Evolutionary conservation across 2,329 filamentous ascomycete species (phyloP).

Genomic region (Monilinia fructigena): DNA sequence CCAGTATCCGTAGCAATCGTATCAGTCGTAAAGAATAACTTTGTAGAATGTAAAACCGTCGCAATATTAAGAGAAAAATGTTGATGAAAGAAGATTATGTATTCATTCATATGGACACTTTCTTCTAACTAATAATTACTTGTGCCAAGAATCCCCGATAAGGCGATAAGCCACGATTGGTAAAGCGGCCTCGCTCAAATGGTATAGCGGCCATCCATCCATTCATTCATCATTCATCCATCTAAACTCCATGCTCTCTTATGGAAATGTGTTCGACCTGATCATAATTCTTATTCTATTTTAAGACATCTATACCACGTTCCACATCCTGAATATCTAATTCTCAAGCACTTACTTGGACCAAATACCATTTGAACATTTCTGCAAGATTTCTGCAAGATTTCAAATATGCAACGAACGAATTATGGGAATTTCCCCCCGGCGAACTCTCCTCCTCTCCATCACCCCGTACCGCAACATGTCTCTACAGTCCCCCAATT

Average conservation of each 20-base stretch:
- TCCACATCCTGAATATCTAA: slow-evolving; percentile 1
- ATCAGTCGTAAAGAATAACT: neutral
- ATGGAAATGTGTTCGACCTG: slow-evolving; percentile 28
- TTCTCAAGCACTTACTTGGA: neutral
- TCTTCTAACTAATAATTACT: neutral
- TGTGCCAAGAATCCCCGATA: slow-evolving; percentile 21
- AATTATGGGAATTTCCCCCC: slow-evolving; percentile 69
- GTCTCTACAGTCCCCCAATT: slow-evolving; percentile 97
- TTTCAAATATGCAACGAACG: slow-evolving; percentile 72
- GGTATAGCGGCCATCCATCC: slow-evolving; percentile 17
- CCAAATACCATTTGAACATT: neutral
- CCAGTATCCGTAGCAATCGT: neutral
- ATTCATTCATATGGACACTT: slow-evolving; percentile 13
- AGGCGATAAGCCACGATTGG: slow-evolving; percentile 12
- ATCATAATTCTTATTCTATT: slow-evolving; percentile 8
- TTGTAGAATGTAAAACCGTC: neutral
- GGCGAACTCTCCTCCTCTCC: slow-evolving; percentile 81
- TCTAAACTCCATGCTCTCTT: slow-evolving; percentile 2
- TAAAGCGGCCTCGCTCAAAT: slow-evolving; percentile 15
- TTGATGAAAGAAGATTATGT: slow-evolving; percentile 17
- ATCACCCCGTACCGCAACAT: slow-evolving; percentile 97
- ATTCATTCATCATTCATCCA: no score
- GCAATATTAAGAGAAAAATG: neutral
- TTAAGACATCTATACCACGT: slow-evolving; percentile 10
- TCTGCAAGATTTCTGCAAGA: slow-evolving; percentile 13